phyloP scores from a whole-genome alignment of 768 basidiomycete genomes.

The Hypholoma sublateritium region DNA sequence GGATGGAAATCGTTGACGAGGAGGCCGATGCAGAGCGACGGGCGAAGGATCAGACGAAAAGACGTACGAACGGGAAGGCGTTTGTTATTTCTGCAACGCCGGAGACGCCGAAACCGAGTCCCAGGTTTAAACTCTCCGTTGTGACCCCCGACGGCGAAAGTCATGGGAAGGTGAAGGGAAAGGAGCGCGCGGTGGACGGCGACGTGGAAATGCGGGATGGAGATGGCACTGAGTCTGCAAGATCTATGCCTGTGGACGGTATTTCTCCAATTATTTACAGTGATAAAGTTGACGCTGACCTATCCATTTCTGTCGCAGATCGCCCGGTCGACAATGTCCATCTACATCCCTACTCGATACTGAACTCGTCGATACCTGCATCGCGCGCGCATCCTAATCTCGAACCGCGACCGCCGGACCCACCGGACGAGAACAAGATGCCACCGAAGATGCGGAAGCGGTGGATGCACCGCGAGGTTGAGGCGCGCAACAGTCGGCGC shows the following conservation, averaged over 20 bases:
- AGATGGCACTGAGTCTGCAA: neutral
- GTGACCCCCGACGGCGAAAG: neutral
- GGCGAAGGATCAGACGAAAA: neutral
- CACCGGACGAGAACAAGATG: constrained; percentile 37
- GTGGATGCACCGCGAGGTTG: constrained; percentile 35
- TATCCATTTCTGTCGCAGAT: neutral
- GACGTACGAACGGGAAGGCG: constrained; percentile 8
- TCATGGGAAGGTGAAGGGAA: constrained; percentile 6
- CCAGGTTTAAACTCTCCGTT: neutral
- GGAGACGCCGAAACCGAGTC: neutral
- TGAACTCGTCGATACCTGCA: neutral
- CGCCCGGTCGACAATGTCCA: neutral
- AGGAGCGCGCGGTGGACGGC: constrained; percentile 13
- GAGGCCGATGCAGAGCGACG: constrained; percentile 5
- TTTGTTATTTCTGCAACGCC: neutral
- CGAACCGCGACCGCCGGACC: constrained; percentile 17
- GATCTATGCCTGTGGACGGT: neutral
- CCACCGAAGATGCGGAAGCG: constrained; percentile 67
- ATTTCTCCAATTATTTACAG: neutral
- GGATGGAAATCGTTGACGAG: constrained; percentile 24
- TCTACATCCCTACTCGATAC: neutral
- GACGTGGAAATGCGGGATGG: constrained; percentile 14
- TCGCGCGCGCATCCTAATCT: neutral
- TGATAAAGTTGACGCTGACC: neutral
- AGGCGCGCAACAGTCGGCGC: constrained; percentile 19